Base-by-base conservation (phyloP, 352 stramenopile genomes). In the Aphanomyces astaci region DNA sequence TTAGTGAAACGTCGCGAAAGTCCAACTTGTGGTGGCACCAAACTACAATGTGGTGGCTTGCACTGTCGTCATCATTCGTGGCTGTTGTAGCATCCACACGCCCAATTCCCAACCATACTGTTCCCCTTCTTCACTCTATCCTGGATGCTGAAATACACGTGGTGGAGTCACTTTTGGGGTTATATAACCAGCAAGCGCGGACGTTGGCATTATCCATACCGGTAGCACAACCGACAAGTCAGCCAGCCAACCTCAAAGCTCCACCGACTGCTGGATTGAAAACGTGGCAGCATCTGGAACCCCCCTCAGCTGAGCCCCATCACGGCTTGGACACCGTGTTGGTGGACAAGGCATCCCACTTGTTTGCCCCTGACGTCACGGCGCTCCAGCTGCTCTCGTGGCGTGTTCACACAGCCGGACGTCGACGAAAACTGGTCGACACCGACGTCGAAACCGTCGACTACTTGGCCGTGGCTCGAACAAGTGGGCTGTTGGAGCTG, bases 381-480 rank as follows among this genome's bases (percentile, higher is more conserved):
- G 51, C 51, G 13, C 13, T 59, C 27, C 51, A 59, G 17, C 30
- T 3, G 0, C 51, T 59, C 22, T 59, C 51, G 51, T 59, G 51
- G 51, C 51, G 30, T 10, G 51, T 59, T 32, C 51, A 59, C 1
- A 19, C n/a, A 19, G 19, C 51, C 7, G 51, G 51, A 19, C 51
- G 51, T 11, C 51, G 51, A 17, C 51, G 51, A 9, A 59, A 59
- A n/a, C 51, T 59, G 7, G 51, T 32, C 51, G 25, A 59, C 30
- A 17, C 30, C 17, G 51, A 59, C 51, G n/a, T 32, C 25, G 51
- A 59, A n/a, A 32, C 30, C n/a, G n/a, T 59, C 51, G 51, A 59
- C 25, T 59, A 36, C 13, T 32, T 59, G 19, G 51, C 30, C 9
- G 30, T 28, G 4, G 51, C 51, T 22, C 25, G 2, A 39, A 15